Percentiles rank a stretch among this genome's conserved stretches.
Conservation (phyloP, 768 basidiomycete genomes). For the Naganishia friedmannii region DNA sequence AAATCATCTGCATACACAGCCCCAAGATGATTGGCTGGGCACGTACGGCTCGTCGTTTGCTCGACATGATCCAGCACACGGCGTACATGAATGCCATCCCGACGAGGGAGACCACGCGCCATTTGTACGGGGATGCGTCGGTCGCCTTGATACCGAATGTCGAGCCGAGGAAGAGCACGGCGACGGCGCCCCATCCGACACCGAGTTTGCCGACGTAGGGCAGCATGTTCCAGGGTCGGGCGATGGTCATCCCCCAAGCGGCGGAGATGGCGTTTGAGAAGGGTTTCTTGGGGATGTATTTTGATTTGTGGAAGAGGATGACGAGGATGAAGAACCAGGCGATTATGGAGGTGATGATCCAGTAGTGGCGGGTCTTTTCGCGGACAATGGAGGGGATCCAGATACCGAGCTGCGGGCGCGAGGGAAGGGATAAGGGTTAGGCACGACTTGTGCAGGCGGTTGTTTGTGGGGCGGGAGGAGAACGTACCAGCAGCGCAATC, state of each 20-base stretch:
- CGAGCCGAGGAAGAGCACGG: slow-evolving; percentile 27
- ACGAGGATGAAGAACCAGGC: slow-evolving; percentile 35
- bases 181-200: slow-evolving; percentile 27
- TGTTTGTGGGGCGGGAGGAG: not conserved
- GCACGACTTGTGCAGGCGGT: no score
- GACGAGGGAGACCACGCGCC: slow-evolving; percentile 33
- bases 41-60: slow-evolving; percentile 34
- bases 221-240: slow-evolving; percentile 26
- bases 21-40: slow-evolving; percentile 73
- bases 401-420: slow-evolving; percentile 29
- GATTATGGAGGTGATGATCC: slow-evolving; percentile 31
- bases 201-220: slow-evolving; percentile 26
- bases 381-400: slow-evolving; percentile 30
- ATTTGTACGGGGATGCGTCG: slow-evolving; percentile 30
- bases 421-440: not conserved
- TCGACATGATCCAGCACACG: slow-evolving; percentile 31
- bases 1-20: slow-evolving; percentile 74
- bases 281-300: slow-evolving; percentile 30
- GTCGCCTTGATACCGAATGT: slow-evolving; percentile 31
- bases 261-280: slow-evolving; percentile 25
- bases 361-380: slow-evolving; percentile 31
- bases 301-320: slow-evolving; percentile 30
- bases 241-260: slow-evolving; percentile 13
- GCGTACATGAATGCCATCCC: slow-evolving; percentile 36
- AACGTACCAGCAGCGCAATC: slow-evolving; percentile 26